A percentile compares a stretch with the other conserved stretches of the same genome.
These are phyloP conservation scores for Triticum turgidum DNA, from an alignment of 176 grass and related monocot genomes.

Conservation along the genomic window DNA sequence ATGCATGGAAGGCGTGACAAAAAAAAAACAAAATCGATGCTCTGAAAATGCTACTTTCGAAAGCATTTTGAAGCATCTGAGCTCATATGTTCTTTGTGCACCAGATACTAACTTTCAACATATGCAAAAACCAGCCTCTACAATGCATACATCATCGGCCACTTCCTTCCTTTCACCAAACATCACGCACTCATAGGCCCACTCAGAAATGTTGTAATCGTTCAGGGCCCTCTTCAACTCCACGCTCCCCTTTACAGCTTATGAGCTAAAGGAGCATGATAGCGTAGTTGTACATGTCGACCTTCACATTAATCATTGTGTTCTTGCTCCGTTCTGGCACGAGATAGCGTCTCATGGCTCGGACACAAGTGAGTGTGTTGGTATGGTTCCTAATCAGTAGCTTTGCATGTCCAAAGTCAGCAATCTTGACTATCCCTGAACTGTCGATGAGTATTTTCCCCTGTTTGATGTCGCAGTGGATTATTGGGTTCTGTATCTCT, in stretches of 20 bases:
- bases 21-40: no score
- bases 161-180: constrained; percentile 1
- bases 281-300: constrained; percentile 39
- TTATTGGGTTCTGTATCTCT: constrained; percentile 8
- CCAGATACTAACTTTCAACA: no score
- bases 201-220: not conserved
- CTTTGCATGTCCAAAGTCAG: constrained; percentile 36
- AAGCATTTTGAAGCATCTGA: no score
- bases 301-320: constrained; percentile 25
- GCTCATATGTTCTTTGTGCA: no score
- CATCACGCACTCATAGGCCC: constrained; percentile 10
- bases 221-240: not conserved
- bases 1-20: no score
- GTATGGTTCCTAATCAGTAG: constrained; percentile 33
- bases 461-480: constrained; percentile 49
- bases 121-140: no score
- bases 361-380: constrained; percentile 28
- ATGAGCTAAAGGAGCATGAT: constrained; percentile 44
- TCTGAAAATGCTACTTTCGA: no score
- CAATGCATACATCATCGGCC: not conserved
- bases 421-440: constrained; percentile 33
- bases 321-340: constrained; percentile 42
- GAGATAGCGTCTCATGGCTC: constrained; percentile 39
- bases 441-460: constrained; percentile 42
- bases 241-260: constrained; percentile 27